Conservation (phyloP, 2,329 filamentous ascomycete genomes). For the Madurella fahalii region DNA sequence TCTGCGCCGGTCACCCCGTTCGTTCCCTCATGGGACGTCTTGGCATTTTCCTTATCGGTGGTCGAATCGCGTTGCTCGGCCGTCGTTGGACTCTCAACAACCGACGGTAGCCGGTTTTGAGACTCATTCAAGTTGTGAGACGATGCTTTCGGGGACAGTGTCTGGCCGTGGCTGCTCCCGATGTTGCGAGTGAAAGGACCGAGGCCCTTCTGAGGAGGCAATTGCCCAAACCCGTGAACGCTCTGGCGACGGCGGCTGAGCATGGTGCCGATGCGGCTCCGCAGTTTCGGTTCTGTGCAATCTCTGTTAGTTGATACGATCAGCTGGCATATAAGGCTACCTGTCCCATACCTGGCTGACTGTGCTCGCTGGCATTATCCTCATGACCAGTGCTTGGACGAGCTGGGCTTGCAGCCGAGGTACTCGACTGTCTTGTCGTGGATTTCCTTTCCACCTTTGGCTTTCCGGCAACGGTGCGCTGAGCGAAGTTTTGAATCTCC, state of each 20-base stretch:
- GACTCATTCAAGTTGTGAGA: conserved; percentile 56
- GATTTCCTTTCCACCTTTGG: conserved; percentile 41
- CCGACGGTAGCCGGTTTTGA: conserved; percentile 50
- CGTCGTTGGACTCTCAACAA: conserved; percentile 53
- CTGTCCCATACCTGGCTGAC: conserved; percentile 30
- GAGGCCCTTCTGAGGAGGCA: conserved; percentile 51
- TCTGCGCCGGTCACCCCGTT: conserved; percentile 31
- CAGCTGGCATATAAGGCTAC: background rate
- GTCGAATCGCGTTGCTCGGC: conserved; percentile 26
- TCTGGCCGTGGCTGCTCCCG: conserved; percentile 59
- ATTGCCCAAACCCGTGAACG: conserved; percentile 58
- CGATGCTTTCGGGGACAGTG: conserved; percentile 55
- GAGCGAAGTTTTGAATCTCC: conserved; percentile 74
- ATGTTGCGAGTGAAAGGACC: conserved; percentile 57
- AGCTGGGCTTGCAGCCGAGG: conserved; percentile 29
- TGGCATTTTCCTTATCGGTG: conserved; percentile 31
- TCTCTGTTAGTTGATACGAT: conserved; percentile 23
- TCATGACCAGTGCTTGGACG: conserved; percentile 33
- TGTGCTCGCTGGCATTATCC: conserved; percentile 44
- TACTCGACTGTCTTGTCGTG: conserved; percentile 39
- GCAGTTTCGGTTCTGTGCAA: conserved; percentile 50
- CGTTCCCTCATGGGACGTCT: conserved; percentile 40
- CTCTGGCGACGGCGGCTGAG: conserved; percentile 63
- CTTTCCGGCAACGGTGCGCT: conserved; percentile 42
- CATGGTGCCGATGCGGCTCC: conserved; percentile 66